Evolutionary conservation across 192 early-diverging fungal genomes (phyloP).

Genomic region (Kickxella alabastrina): DNA sequence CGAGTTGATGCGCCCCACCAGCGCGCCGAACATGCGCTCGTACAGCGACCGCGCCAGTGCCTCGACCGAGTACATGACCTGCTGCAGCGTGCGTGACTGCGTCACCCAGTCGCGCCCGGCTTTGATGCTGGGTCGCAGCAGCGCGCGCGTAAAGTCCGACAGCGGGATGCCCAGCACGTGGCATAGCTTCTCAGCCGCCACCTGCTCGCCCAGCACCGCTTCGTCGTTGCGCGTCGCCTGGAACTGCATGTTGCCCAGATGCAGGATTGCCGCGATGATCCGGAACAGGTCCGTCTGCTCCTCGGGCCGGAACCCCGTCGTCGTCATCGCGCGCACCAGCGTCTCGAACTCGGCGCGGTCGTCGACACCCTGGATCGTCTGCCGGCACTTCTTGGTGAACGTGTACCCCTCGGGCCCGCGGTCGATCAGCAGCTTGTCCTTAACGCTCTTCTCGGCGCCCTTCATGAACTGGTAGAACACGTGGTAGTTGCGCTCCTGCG

Average conservation of each 20-base stretch:
- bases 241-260: slow-evolving; percentile 89
- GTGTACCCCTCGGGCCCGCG: slow-evolving; percentile 72
- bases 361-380: slow-evolving; percentile 90
- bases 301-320: slow-evolving; percentile 75
- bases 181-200: slow-evolving; percentile 82
- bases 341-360: slow-evolving; percentile 77
- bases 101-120: slow-evolving; percentile 96
- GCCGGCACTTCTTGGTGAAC: slow-evolving; percentile 79
- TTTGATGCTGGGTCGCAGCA: slow-evolving; percentile 87
- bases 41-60: slow-evolving; percentile 88
- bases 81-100: slow-evolving; percentile 79
- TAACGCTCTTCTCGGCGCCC: slow-evolving; percentile 68
- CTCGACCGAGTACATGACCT: slow-evolving; percentile 86
- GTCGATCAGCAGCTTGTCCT: slow-evolving; percentile 75
- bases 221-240: slow-evolving; percentile 78
- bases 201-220: slow-evolving; percentile 74
- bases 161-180: slow-evolving; percentile 89
- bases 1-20: slow-evolving; percentile 86
- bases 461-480: slow-evolving; percentile 98
- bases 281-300: slow-evolving; percentile 81
- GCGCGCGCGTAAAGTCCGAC: slow-evolving; percentile 78
- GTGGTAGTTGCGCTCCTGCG: slow-evolving; percentile 94
- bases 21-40: slow-evolving; percentile 91
- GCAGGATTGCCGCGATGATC: slow-evolving; percentile 80
- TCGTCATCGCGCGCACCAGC: slow-evolving; percentile 70